Conservation (phyloP, 2,329 filamentous ascomycete genomes). For the Sporothrix mexicana region DNA sequence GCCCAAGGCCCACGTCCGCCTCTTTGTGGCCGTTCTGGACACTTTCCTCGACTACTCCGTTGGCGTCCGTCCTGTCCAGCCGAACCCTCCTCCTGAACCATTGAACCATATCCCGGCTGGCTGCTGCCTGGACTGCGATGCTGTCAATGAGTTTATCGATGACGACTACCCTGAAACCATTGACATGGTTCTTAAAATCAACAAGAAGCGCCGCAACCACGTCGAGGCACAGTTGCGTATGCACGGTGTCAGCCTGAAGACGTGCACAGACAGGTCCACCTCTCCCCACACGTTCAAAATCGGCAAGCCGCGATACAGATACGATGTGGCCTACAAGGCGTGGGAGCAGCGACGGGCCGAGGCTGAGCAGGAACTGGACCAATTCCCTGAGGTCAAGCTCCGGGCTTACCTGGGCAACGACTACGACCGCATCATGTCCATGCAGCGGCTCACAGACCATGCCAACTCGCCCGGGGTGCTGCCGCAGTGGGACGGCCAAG, state of each 20-base stretch:
- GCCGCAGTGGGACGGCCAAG: background rate
- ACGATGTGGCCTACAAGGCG: background rate
- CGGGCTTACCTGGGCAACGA: background rate
- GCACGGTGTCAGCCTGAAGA: too few species aligned
- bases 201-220: background rate
- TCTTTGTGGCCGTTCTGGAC: background rate
- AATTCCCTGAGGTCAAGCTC: too few species aligned
- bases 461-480: background rate
- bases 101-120: background rate
- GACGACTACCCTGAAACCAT: background rate
- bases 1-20: background rate
- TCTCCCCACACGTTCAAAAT: too few species aligned
- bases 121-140: background rate
- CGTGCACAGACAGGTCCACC: too few species aligned
- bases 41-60: background rate
- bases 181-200: background rate
- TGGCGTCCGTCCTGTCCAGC: background rate
- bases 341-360: background rate
- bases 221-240: background rate
- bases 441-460: background rate
- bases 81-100: background rate
- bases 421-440: background rate
- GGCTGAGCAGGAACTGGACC: too few species aligned
- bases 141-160: background rate
- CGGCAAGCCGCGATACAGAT: too few species aligned